These are phyloP conservation scores for Cruciata laevipes DNA, from an alignment of 257 asterid species.

Conservation along the genomic window DNA sequence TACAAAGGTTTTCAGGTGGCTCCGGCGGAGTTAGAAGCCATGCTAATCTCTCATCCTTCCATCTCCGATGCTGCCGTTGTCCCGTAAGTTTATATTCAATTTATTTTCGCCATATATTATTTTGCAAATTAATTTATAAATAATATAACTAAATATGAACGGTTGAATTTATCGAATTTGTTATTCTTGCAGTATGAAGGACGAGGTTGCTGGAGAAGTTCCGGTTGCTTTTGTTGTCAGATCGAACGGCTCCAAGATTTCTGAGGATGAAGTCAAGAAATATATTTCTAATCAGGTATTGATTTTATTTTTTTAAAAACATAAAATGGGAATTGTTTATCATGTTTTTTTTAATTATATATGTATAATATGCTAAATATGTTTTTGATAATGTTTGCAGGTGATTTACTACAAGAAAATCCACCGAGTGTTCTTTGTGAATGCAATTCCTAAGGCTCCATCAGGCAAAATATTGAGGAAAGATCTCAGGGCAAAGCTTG, in stretches of 20 bases:
- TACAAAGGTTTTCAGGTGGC: constrained; percentile 46
- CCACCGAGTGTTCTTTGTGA: constrained; percentile 38
- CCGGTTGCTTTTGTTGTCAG: constrained; percentile 66
- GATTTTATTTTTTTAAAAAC: too few relatives aligned
- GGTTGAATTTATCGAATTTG: not conserved
- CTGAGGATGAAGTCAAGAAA: constrained; percentile 47
- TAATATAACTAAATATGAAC: too few relatives aligned
- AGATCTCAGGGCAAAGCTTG: constrained; percentile 30
- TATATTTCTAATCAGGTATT: constrained; percentile 48
- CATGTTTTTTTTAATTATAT: too few relatives aligned
- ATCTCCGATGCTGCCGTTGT: constrained; percentile 39
- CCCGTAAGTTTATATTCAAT: constrained; percentile 20
- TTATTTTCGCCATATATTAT: too few relatives aligned
- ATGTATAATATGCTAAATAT: not conserved
- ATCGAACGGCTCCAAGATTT: constrained; percentile 31
- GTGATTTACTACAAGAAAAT: constrained; percentile 57
- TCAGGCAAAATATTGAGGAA: constrained; percentile 50
- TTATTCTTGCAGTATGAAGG: constrained; percentile 39
- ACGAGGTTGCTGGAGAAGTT: constrained; percentile 62
- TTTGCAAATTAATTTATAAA: too few relatives aligned
- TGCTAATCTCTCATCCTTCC: constrained; percentile 25
- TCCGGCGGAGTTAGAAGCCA: constrained; percentile 41
- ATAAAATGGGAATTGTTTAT: too few relatives aligned
- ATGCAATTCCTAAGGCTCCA: constrained; percentile 50
- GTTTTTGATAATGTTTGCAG: constrained; percentile 22